These are phyloP conservation scores for Xylaria sp. DNA, from an alignment of 2,329 filamentous ascomycete genomes.

Conservation along the genomic window DNA sequence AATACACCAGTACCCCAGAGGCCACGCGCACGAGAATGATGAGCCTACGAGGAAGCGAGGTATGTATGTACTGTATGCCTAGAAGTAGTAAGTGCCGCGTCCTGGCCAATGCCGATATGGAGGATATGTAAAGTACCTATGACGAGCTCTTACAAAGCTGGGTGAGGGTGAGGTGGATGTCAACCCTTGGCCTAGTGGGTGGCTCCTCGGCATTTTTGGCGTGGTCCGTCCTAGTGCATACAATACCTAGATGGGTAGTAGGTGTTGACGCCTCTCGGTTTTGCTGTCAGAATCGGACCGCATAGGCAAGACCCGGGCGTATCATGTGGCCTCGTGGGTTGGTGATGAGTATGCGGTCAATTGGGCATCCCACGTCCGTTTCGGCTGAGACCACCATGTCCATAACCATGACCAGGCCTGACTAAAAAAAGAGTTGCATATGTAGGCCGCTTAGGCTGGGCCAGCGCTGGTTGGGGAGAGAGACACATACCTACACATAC, in stretches of 20 bases:
- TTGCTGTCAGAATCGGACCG: constrained; percentile 35
- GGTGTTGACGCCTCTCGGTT: constrained; percentile 19
- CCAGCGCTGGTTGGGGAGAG: constrained; percentile 19
- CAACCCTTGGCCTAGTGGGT: constrained; percentile 11
- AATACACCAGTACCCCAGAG: constrained; percentile 4
- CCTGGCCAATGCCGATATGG: constrained; percentile 29
- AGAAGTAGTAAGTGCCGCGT: constrained; percentile 35
- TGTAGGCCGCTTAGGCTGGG: constrained; percentile 32
- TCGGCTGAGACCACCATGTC: constrained; percentile 22
- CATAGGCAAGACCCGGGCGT: constrained; percentile 16
- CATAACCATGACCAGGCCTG: constrained; percentile 21
- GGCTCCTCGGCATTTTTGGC: constrained; percentile 25
- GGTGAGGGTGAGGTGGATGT: constrained; percentile 23
- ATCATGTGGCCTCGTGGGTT: constrained; percentile 31
- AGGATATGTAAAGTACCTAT: constrained; percentile 1
- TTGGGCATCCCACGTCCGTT: constrained; percentile 19
- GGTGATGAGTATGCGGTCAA: constrained; percentile 14
- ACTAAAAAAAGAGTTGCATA: constrained; percentile 38
- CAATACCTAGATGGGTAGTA: neutral
- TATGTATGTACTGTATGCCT: constrained; percentile 5
- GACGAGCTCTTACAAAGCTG: constrained; percentile 28
- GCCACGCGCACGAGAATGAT: constrained; percentile 16
- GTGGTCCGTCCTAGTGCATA: neutral
- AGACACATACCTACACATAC: constrained; percentile 3
- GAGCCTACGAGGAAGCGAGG: constrained; percentile 2